Percentiles rank a stretch among this genome's conserved stretches.
These are phyloP conservation scores for Glaciozyma antarctica DNA, from an alignment of 768 basidiomycete genomes.

Conservation along the genomic window DNA sequence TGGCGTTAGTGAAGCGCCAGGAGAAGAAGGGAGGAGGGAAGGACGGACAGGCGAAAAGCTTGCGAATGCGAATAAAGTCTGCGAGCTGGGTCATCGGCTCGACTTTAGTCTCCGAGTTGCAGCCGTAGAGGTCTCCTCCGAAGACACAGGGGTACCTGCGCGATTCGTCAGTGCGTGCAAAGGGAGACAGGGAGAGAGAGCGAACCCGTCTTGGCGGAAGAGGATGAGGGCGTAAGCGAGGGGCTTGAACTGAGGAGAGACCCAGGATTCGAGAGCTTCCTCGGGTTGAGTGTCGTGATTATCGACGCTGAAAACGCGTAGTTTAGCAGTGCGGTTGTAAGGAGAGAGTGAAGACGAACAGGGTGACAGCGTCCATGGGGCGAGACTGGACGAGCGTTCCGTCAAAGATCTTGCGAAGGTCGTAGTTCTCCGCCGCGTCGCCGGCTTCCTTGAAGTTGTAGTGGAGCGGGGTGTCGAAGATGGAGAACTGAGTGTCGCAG, in stretches of 20 bases:
- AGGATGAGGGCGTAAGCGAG: constrained; percentile 44
- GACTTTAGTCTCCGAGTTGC: constrained; percentile 34
- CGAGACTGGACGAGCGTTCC: constrained; percentile 40
- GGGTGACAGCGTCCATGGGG: constrained; percentile 43
- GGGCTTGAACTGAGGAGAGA: constrained; percentile 42
- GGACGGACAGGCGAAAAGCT: constrained; percentile 23
- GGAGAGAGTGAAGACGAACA: constrained; percentile 13
- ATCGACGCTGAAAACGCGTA: constrained; percentile 37
- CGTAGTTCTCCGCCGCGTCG: constrained; percentile 38
- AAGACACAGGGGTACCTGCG: constrained; percentile 31
- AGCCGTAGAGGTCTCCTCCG: constrained; percentile 42
- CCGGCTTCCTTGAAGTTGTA: constrained; percentile 42
- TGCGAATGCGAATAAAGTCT: constrained; percentile 38
- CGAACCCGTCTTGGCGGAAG: constrained; percentile 40
- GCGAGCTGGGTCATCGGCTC: constrained; percentile 40
- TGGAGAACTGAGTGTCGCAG: constrained; percentile 41
- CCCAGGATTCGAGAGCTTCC: constrained; percentile 42
- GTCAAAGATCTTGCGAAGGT: constrained; percentile 43
- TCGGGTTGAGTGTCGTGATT: constrained; percentile 42
- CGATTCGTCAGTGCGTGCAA: not conserved
- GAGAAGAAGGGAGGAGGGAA: not conserved
- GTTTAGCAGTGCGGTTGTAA: not conserved
- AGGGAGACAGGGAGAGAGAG: constrained; percentile 13
- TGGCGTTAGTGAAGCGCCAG: not conserved
- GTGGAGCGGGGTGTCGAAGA: constrained; percentile 43